These are phyloP conservation scores for Tricladium varicosporioides DNA, from an alignment of 2,329 filamentous ascomycete species.

Conservation along the genomic window DNA sequence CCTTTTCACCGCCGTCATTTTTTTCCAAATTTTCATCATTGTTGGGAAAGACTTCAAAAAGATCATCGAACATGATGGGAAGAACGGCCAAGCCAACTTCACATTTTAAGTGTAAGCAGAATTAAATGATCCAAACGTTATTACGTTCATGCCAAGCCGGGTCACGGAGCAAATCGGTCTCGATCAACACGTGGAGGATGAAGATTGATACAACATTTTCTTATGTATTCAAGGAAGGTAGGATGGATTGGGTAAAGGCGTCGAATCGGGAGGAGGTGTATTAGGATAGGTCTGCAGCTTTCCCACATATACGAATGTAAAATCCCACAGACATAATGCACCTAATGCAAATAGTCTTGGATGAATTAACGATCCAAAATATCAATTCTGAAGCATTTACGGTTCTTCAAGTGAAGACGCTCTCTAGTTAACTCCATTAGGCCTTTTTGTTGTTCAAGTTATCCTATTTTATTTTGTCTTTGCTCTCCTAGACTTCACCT, in stretches of 20 bases:
- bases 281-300: neutral
- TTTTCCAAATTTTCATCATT: conserved; percentile 51
- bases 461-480: too few relatives aligned
- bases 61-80: conserved; percentile 2
- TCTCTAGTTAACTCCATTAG: too few relatives aligned
- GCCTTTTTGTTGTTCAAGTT: too few relatives aligned
- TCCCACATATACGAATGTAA: neutral
- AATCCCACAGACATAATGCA: neutral
- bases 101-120: neutral
- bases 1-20: conserved; percentile 47
- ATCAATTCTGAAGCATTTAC: too few relatives aligned
- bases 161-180: neutral
- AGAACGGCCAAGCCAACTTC: neutral
- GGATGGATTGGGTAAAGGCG: neutral
- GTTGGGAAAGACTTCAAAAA: conserved; percentile 34
- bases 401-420: too few relatives aligned
- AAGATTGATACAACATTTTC: neutral
- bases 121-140: neutral
- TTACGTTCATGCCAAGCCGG: neutral
- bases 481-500: too few relatives aligned
- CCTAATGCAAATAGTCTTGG: neutral
- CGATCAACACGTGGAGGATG: neutral
- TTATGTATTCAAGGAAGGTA: neutral
- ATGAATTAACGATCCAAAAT: too few relatives aligned
- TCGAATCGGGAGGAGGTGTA: neutral